Evolutionary conservation across 768 basidiomycete species (phyloP).

Genomic region (Xerocomellus dryophilus): DNA sequence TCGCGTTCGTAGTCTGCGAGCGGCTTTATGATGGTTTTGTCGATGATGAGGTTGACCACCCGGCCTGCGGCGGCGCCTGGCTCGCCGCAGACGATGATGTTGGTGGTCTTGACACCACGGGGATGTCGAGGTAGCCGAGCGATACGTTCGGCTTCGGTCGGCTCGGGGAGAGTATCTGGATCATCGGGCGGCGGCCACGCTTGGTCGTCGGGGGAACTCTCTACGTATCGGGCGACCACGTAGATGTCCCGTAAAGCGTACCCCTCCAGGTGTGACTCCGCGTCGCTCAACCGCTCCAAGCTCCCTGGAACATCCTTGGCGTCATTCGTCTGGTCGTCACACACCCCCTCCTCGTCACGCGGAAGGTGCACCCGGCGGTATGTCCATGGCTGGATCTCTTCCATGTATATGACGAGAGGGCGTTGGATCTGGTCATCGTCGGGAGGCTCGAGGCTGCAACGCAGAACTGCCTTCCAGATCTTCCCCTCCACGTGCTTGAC

Average conservation of each 20-base stretch:
- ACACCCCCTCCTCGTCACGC: background rate
- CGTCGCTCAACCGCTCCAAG: constrained; percentile 18
- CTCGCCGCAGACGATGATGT: constrained; percentile 44
- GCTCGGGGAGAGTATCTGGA: constrained; percentile 5
- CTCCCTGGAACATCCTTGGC: constrained; percentile 12
- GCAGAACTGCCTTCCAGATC: constrained; percentile 23
- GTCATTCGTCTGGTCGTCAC: background rate
- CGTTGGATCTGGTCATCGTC: constrained; percentile 7
- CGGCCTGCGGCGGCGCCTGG: constrained; percentile 32
- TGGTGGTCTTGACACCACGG: constrained; percentile 24
- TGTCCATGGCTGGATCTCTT: constrained; percentile 9
- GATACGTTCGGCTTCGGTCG: constrained; percentile 18
- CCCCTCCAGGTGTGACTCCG: constrained; percentile 9
- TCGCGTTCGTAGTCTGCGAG: constrained; percentile 29
- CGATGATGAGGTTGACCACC: constrained; percentile 28
- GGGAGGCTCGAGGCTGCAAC: constrained; percentile 23
- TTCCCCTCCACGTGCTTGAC: constrained; percentile 14
- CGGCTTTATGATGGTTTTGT: constrained; percentile 16
- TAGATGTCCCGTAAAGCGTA: constrained; percentile 12
- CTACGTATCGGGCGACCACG: constrained; percentile 5
- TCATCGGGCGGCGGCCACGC: background rate
- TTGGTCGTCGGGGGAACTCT: background rate
- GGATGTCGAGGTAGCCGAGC: constrained; percentile 17
- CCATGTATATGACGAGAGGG: constrained; percentile 25
- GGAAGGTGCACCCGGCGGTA: constrained; percentile 15